phyloP scores from a whole-genome alignment of 495 filamentous ascomycete genomes.

The Annulohypoxylon bovei region DNA sequence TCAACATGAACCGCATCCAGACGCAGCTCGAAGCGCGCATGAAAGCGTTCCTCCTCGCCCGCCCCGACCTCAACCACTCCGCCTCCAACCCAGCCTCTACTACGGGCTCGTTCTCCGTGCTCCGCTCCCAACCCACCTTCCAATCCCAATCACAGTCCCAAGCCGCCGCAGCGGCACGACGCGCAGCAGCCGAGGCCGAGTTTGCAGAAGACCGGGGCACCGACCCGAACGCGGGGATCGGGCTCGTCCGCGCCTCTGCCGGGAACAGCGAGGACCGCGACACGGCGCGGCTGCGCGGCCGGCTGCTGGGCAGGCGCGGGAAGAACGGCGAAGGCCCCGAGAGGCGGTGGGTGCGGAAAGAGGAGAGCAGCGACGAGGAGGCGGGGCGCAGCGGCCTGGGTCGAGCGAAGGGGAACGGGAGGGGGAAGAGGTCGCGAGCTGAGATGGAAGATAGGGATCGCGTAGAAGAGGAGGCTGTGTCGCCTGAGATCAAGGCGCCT shows the following conservation, averaged over 20 bases:
- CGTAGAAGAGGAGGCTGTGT: constrained; percentile 4
- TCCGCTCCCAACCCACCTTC: constrained; percentile 25
- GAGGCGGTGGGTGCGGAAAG: constrained; percentile 38
- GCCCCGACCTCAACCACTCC: constrained; percentile 24
- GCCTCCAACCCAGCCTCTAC: constrained; percentile 8
- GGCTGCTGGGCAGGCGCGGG: constrained; percentile 46
- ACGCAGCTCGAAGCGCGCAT: constrained; percentile 41
- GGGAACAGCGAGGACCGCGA: constrained; percentile 24
- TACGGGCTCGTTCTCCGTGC: constrained; percentile 47
- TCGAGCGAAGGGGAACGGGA: constrained; percentile 52
- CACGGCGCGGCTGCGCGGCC: constrained; percentile 42
- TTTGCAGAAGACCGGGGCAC: constrained; percentile 37
- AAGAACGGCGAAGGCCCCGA: constrained; percentile 12
- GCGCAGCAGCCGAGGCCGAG: constrained; percentile 38
- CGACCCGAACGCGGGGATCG: constrained; percentile 54
- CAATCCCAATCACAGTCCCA: not conserved
- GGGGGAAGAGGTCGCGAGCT: constrained; percentile 39
- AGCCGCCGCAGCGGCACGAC: constrained; percentile 1
- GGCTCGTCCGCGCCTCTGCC: constrained; percentile 24
- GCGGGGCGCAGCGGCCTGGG: constrained; percentile 67
- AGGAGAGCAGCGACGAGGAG: constrained; percentile 67
- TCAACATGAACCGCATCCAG: constrained; percentile 51
- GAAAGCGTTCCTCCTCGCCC: constrained; percentile 30
- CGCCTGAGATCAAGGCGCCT: not conserved
- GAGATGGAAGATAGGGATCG: constrained; percentile 11